Conservation (phyloP, 352 stramenopile genomes). For the Globisporangium perplexum region DNA sequence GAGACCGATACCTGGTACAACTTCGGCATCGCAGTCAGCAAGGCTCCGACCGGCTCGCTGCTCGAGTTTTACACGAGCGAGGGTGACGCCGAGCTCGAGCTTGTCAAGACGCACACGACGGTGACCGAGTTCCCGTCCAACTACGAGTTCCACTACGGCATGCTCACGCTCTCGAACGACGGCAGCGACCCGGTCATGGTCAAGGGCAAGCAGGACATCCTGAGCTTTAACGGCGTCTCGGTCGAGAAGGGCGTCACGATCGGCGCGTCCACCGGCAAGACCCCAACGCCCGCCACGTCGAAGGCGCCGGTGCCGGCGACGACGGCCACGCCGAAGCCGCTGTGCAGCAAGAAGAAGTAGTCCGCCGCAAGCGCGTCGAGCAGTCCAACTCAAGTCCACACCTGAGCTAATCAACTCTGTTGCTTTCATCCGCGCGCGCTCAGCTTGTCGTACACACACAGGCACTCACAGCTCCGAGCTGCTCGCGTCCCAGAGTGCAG, state of each 20-base stretch:
- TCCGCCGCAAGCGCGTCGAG: not conserved
- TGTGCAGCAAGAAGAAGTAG: constrained; percentile 7
- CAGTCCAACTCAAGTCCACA: no score
- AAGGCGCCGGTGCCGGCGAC: not conserved
- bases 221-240: constrained; percentile 63
- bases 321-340: not conserved
- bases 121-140: constrained; percentile 22
- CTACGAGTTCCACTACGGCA: constrained; percentile 64
- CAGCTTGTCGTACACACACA: no score
- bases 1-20: constrained; percentile 54
- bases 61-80: constrained; percentile 50
- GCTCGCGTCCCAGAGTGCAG: not conserved
- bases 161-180: constrained; percentile 62
- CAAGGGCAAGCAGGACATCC: constrained; percentile 35
- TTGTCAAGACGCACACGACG: constrained; percentile 32
- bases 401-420: no score
- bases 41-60: constrained; percentile 15
- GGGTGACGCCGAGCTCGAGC: constrained; percentile 28
- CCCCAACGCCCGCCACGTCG: not conserved
- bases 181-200: constrained; percentile 43
- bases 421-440: no score
- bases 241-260: constrained; percentile 41
- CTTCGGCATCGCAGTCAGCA: constrained; percentile 42
- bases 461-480: not conserved
- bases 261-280: constrained; percentile 38